Evolutionary conservation across 495 filamentous ascomycete genomes (phyloP).

Genomic region (Penicillium silybi): DNA sequence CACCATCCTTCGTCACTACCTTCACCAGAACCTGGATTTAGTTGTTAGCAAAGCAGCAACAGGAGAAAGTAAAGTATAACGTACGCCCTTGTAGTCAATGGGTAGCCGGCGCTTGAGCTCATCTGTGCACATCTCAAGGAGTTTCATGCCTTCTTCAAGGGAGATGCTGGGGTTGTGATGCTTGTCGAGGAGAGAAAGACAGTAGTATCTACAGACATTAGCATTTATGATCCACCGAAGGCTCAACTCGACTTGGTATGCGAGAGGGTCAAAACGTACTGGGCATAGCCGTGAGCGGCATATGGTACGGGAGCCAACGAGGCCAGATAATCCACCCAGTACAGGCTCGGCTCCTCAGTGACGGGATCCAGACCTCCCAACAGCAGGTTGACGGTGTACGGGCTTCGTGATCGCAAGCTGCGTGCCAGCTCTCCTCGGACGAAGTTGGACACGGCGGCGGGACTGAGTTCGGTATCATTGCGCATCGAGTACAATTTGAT

Average conservation of each 20-base stretch:
- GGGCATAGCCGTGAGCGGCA: conserved; percentile 95
- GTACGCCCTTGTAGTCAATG: conserved; percentile 93
- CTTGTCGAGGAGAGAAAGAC: conserved; percentile 93
- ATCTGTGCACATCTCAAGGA: conserved; percentile 90
- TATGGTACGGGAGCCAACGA: conserved; percentile 84
- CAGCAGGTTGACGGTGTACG: conserved; percentile 93
- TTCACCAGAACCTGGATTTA: conserved; percentile 69
- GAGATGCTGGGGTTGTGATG: conserved; percentile 93
- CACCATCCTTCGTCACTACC: conserved; percentile 88
- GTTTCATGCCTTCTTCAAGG: conserved; percentile 81
- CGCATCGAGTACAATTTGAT: conserved; percentile 98
- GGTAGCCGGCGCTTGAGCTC: conserved; percentile 94
- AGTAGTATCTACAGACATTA: conserved; percentile 69
- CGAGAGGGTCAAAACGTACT: conserved; percentile 54
- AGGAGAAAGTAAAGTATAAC: conserved; percentile 15
- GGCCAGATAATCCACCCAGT: conserved; percentile 97
- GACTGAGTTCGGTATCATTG: conserved; percentile 85
- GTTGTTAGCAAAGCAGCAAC: conserved; percentile 8
- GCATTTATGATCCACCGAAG: conserved; percentile 3
- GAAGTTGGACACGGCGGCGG: conserved; percentile 83
- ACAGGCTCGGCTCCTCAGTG: conserved; percentile 79
- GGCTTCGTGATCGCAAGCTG: conserved; percentile 83
- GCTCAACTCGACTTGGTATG: not conserved
- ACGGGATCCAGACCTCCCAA: conserved; percentile 89
- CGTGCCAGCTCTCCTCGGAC: conserved; percentile 88